Evolutionary conservation across 345 rosid species (phyloP).

Genomic region (Viola odorata): DNA sequence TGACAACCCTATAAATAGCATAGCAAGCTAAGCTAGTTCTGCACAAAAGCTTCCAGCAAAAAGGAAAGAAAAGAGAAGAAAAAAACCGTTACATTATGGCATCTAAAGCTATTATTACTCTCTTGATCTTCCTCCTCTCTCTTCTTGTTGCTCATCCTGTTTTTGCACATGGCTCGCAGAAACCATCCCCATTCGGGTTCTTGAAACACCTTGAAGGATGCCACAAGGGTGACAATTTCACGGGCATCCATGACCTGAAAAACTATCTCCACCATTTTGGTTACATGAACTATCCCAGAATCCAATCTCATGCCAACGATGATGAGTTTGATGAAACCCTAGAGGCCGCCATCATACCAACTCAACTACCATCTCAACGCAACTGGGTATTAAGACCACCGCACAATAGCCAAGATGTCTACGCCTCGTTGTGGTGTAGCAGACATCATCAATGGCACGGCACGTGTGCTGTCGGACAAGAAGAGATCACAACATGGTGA

Average conservation of each 20-base stretch:
- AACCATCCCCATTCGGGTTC: slow-evolving; percentile 14
- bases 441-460: slow-evolving; percentile 29
- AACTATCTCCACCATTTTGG: slow-evolving; percentile 28
- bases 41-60: too few species aligned
- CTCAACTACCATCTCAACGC: slow-evolving; percentile 16
- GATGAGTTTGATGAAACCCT: slow-evolving; percentile 27
- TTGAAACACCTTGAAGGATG: slow-evolving; percentile 29
- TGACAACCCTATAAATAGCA: too few species aligned
- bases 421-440: slow-evolving; percentile 35
- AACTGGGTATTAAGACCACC: slow-evolving; percentile 24
- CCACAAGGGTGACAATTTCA: slow-evolving; percentile 26
- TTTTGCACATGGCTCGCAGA: not conserved
- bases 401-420: slow-evolving; percentile 20
- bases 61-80: too few species aligned
- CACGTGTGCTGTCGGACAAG: slow-evolving; percentile 19
- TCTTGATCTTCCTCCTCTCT: not conserved
- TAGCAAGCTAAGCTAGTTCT: too few species aligned
- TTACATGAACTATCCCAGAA: slow-evolving; percentile 18
- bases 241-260: slow-evolving; percentile 27
- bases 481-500: not conserved
- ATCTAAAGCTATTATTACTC: not conserved
- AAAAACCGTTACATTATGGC: not conserved
- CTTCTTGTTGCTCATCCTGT: not conserved
- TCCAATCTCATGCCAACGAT: not conserved
- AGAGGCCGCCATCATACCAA: slow-evolving; percentile 36